Conservation (phyloP, 768 basidiomycete genomes). For the Boletus patriciae region DNA sequence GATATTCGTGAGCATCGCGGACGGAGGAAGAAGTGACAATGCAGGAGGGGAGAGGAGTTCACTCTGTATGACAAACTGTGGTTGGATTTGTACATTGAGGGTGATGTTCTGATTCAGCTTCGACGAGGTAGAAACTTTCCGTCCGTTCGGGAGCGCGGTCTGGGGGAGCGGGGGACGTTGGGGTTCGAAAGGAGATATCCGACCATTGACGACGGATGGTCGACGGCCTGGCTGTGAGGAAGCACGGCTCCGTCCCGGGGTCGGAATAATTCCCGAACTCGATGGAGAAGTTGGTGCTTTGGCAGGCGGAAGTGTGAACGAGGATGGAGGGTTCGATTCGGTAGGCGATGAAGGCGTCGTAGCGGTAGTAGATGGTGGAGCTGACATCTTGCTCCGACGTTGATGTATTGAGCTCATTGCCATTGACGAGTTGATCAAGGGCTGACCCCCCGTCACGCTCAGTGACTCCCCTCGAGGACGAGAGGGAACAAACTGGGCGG, state of each 20-base stretch:
- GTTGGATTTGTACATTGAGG: slow-evolving; percentile 46
- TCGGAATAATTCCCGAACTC: slow-evolving; percentile 36
- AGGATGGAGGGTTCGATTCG: slow-evolving; percentile 39
- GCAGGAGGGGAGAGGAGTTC: slow-evolving; percentile 46
- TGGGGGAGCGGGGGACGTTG: slow-evolving; percentile 54
- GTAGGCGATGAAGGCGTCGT: slow-evolving; percentile 34
- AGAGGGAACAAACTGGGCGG: slow-evolving; percentile 40
- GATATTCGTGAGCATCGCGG: slow-evolving; percentile 52
- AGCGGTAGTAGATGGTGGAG: slow-evolving; percentile 45
- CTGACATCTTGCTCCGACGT: slow-evolving; percentile 64
- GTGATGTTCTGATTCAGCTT: slow-evolving; percentile 51
- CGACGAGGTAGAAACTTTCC: slow-evolving; percentile 64
- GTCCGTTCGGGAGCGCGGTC: slow-evolving; percentile 41
- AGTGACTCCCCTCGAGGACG: slow-evolving; percentile 61
- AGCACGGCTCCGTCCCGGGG: slow-evolving; percentile 57
- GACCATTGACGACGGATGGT: slow-evolving; percentile 55
- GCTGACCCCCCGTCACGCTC: slow-evolving; percentile 31
- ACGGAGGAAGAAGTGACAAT: slow-evolving; percentile 43
- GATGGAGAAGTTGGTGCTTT: slow-evolving; percentile 41
- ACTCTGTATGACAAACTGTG: slow-evolving; percentile 51
- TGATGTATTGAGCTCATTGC: slow-evolving; percentile 66
- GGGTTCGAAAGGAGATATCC: slow-evolving; percentile 50
- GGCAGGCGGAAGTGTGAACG: slow-evolving; percentile 33
- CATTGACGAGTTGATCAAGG: slow-evolving; percentile 59
- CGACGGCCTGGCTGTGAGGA: slow-evolving; percentile 77